phyloP scores from a whole-genome alignment of 345 rosid genomes.

The Luvunga scandens region DNA sequence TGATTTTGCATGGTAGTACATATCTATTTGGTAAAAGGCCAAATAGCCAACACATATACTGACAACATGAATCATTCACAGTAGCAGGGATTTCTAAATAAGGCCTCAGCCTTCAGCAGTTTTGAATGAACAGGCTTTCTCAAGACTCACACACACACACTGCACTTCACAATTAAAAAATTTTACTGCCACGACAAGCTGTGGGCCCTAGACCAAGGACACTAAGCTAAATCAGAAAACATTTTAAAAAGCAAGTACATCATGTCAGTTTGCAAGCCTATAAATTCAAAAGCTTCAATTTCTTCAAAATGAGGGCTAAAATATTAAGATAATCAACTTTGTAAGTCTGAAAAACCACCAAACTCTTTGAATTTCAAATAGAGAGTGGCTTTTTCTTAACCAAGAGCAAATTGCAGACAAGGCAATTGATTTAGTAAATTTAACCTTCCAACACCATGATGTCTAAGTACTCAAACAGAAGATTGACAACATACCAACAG shows the following conservation, averaged over 20 bases:
- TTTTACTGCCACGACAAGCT: background rate
- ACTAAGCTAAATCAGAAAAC: background rate
- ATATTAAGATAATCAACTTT: background rate
- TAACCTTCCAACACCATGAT: background rate
- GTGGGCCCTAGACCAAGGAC: background rate
- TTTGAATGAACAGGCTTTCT: background rate
- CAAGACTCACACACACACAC: background rate
- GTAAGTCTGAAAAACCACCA: background rate
- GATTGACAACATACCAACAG: slow-evolving; percentile 66
- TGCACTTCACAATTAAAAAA: background rate
- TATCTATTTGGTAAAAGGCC: background rate
- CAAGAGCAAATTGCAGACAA: background rate
- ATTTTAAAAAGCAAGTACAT: background rate
- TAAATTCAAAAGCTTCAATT: background rate
- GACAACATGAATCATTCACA: background rate
- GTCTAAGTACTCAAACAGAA: background rate
- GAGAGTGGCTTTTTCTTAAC: background rate
- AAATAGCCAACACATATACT: background rate
- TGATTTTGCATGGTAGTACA: background rate
- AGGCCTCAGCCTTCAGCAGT: background rate
- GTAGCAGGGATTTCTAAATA: background rate
- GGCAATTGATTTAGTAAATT: slow-evolving; percentile 2
- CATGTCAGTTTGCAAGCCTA: background rate
- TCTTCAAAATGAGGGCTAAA: background rate
- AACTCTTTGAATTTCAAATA: background rate